Conservation (phyloP, 208 protist species). For the Crithidia mellificae region DNA sequence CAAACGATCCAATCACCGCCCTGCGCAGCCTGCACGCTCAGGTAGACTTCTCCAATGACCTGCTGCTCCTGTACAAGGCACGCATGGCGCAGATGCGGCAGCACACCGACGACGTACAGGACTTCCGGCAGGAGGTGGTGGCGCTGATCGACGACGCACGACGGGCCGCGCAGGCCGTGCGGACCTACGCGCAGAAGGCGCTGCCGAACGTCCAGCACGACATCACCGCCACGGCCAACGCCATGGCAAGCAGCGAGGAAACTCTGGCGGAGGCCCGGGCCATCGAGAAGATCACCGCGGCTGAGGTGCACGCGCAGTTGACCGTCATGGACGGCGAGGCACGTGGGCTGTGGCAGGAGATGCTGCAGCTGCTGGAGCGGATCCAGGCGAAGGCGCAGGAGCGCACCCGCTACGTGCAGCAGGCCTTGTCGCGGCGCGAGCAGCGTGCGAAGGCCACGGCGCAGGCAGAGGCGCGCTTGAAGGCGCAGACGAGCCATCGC, state of each 20-base stretch:
- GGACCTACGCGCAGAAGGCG: constrained; percentile 37
- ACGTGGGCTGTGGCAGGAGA: constrained; percentile 48
- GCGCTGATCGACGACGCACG: constrained; percentile 59
- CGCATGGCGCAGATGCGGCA: constrained; percentile 66
- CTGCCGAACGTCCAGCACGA: constrained; percentile 61
- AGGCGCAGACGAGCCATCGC: constrained; percentile 45
- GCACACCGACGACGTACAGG: constrained; percentile 63
- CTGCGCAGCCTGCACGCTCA: constrained; percentile 68
- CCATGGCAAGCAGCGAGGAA: constrained; percentile 25
- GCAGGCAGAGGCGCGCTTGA: constrained; percentile 43
- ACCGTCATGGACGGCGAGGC: constrained; percentile 48
- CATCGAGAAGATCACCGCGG: constrained; percentile 41
- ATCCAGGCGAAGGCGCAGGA: constrained; percentile 43
- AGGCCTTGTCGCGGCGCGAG: constrained; percentile 66
- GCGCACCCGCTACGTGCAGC: constrained; percentile 50
- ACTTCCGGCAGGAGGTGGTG: constrained; percentile 50
- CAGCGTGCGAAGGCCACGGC: constrained; percentile 46
- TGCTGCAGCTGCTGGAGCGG: constrained; percentile 39
- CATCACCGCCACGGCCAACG: constrained; percentile 34
- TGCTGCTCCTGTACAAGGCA: constrained; percentile 82
- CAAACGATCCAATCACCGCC: constrained; percentile 50
- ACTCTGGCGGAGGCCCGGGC: constrained; percentile 41
- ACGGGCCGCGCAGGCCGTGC: constrained; percentile 39
- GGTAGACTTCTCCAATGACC: constrained; percentile 84
- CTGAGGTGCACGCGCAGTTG: constrained; percentile 30